Evolutionary conservation across 2,329 filamentous ascomycete genomes (phyloP).

Genomic region (Fusarium sulawesiense): DNA sequence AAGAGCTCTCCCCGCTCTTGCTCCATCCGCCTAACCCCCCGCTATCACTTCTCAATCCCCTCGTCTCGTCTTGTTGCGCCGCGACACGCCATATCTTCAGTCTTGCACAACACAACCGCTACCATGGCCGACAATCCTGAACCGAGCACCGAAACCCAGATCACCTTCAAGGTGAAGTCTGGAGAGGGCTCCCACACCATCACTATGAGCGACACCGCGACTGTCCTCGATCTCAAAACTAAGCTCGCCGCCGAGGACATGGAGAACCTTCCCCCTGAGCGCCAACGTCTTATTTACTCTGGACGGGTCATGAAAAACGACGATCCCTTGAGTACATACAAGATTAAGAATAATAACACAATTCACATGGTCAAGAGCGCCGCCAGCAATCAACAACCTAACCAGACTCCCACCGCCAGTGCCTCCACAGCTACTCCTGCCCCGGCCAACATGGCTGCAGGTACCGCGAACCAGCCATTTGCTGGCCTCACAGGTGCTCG

Average conservation of each 20-base stretch:
- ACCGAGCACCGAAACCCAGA: constrained; percentile 73
- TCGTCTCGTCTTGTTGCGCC: constrained; percentile 35
- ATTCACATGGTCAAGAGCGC: constrained; percentile 97
- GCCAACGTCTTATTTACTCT: constrained; percentile 96
- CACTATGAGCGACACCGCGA: constrained; percentile 80
- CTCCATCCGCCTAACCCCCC: constrained; percentile 1
- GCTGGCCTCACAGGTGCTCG: constrained; percentile 91
- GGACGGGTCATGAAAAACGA: constrained; percentile 96
- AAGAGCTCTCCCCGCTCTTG: constrained; percentile 20
- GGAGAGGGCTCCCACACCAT: constrained; percentile 86
- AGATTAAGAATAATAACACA: constrained; percentile 96
- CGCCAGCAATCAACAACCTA: constrained; percentile 76
- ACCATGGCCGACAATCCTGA: constrained; percentile 74
- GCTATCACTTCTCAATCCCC: constrained; percentile 29
- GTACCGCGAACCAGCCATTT: constrained; percentile 87
- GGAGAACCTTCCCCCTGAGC: constrained; percentile 86
- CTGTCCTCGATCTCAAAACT: constrained; percentile 86
- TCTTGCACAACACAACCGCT: not conserved
- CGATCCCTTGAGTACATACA: constrained; percentile 85
- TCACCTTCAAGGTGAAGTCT: constrained; percentile 99
- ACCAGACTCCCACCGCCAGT: constrained; percentile 48
- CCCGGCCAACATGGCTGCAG: constrained; percentile 82
- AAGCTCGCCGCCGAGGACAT: constrained; percentile 85
- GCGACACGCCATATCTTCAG: constrained; percentile 27
- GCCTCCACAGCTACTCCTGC: constrained; percentile 59